phyloP scores from a whole-genome alignment of 768 basidiomycete species.

The Rhizopogon vesiculosus region DNA sequence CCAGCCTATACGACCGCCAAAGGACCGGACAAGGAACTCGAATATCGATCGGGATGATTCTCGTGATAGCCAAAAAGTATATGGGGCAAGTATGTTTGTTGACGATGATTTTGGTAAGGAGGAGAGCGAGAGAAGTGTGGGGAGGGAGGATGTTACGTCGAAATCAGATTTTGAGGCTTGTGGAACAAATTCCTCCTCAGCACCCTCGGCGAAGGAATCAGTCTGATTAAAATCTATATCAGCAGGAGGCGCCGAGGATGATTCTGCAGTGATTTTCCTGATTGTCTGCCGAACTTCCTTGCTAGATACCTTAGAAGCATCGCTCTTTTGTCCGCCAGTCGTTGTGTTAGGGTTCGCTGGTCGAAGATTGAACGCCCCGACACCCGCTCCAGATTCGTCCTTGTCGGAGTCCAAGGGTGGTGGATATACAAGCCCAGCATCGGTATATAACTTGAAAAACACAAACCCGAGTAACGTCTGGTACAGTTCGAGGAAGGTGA shows the following conservation, averaged over 20 bases:
- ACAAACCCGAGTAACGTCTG: constrained; percentile 95
- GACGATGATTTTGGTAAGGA: constrained; percentile 53
- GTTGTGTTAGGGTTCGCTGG: constrained; percentile 28
- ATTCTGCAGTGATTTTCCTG: constrained; percentile 35
- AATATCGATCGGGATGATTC: constrained; percentile 89
- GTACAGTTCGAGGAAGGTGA: constrained; percentile 97
- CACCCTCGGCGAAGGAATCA: constrained; percentile 24
- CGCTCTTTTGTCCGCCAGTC: constrained; percentile 12
- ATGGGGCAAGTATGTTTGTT: constrained; percentile 74
- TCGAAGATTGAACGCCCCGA: constrained; percentile 83
- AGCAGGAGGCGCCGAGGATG: constrained; percentile 18
- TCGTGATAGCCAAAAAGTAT: constrained; percentile 90
- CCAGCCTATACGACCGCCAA: constrained; percentile 93
- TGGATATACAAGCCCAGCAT: constrained; percentile 90
- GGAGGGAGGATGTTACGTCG: constrained; percentile 44
- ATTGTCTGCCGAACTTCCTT: constrained; percentile 50
- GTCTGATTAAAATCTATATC: constrained; percentile 35
- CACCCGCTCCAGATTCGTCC: constrained; percentile 81
- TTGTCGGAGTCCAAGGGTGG: constrained; percentile 80
- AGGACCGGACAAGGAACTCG: constrained; percentile 89
- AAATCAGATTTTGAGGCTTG: constrained; percentile 50
- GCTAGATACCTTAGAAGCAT: constrained; percentile 40
- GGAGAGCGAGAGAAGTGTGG: constrained; percentile 65
- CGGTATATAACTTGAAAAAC: constrained; percentile 98
- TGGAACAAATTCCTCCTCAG: constrained; percentile 64